Conservation (phyloP, 2,329 filamentous ascomycete species). For the Xylariaceae sp. region DNA sequence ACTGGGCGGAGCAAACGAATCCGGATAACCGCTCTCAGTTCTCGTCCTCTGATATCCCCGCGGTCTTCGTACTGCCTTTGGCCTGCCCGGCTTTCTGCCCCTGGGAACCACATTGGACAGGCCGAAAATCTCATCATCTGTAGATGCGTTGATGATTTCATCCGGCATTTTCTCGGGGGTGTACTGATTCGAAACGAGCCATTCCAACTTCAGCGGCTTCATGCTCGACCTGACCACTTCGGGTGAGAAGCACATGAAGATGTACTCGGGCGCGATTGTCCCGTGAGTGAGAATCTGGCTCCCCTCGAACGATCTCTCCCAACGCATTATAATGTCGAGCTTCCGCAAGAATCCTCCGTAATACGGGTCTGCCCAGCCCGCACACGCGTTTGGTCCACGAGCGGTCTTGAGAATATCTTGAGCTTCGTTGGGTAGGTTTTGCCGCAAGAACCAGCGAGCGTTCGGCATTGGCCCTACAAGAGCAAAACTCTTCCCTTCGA, state of each 20-base stretch:
- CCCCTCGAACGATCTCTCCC: conserved; percentile 40
- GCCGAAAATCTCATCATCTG: conserved; percentile 29
- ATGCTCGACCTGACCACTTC: conserved; percentile 21
- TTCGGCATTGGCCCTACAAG: conserved; percentile 13
- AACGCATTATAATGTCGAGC: conserved; percentile 36
- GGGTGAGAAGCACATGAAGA: conserved; percentile 35
- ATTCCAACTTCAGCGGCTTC: conserved; percentile 29
- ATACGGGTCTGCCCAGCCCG: conserved; percentile 17
- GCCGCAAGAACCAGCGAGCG: conserved; percentile 15
- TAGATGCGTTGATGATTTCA: conserved; percentile 26
- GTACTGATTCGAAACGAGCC: conserved; percentile 37
- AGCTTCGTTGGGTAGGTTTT: conserved; percentile 22
- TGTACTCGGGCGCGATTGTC: conserved; percentile 33
- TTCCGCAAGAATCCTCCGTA: conserved; percentile 25
- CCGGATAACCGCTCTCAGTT: too few species aligned
- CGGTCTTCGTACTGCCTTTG: conserved; percentile 1
- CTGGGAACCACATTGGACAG: conserved; percentile 13
- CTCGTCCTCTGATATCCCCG: not conserved
- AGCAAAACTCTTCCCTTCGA: conserved; percentile 9
- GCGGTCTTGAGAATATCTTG: conserved; percentile 20
- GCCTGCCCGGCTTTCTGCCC: conserved; percentile 1
- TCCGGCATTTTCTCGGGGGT: conserved; percentile 39
- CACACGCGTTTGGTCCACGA: conserved; percentile 13
- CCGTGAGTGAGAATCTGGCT: conserved; percentile 29
- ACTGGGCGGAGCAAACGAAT: too few species aligned